Evolutionary conservation across 2,329 filamentous ascomycete species (phyloP).

Genomic region (Colletotrichum abscissum): DNA sequence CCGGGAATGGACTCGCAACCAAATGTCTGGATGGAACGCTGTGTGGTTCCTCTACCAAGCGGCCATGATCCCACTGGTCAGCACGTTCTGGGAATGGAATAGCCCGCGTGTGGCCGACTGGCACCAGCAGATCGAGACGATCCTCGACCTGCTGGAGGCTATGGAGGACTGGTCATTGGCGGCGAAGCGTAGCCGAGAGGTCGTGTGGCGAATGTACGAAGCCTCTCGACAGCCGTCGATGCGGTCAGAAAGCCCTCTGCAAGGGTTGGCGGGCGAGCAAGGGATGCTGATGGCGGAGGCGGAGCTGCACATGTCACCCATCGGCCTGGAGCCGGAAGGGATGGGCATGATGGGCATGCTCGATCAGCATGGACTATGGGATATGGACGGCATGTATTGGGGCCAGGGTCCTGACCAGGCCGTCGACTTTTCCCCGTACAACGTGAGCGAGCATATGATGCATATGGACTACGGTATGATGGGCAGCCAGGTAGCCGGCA

Average conservation of each 20-base stretch:
- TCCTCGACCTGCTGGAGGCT: constrained; percentile 70
- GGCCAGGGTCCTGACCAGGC: constrained; percentile 50
- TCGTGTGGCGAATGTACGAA: constrained; percentile 73
- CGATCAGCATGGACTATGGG: constrained; percentile 66
- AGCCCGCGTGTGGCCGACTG: constrained; percentile 61
- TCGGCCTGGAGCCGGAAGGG: constrained; percentile 62
- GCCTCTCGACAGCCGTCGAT: constrained; percentile 56
- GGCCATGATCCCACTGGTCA: constrained; percentile 81
- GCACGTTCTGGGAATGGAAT: constrained; percentile 75
- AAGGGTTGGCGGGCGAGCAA: constrained; percentile 47
- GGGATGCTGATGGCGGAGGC: constrained; percentile 49
- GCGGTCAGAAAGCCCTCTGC: constrained; percentile 42
- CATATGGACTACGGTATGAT: constrained; percentile 52
- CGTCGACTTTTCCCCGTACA: constrained; percentile 40
- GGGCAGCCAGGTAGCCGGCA: constrained; percentile 46
- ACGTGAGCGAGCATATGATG: constrained; percentile 47
- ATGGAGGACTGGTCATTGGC: constrained; percentile 75
- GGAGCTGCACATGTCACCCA: constrained; percentile 62
- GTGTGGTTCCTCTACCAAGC: constrained; percentile 87
- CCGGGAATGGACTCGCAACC: constrained; percentile 75
- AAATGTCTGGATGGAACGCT: constrained; percentile 84
- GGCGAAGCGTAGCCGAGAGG: constrained; percentile 71
- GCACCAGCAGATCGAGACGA: constrained; percentile 67
- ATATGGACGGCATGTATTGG: constrained; percentile 68
- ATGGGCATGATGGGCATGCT: constrained; percentile 64